These are phyloP conservation scores for Pythium dissotocum DNA, from an alignment of 352 stramenopile species.

Conservation along the genomic window DNA sequence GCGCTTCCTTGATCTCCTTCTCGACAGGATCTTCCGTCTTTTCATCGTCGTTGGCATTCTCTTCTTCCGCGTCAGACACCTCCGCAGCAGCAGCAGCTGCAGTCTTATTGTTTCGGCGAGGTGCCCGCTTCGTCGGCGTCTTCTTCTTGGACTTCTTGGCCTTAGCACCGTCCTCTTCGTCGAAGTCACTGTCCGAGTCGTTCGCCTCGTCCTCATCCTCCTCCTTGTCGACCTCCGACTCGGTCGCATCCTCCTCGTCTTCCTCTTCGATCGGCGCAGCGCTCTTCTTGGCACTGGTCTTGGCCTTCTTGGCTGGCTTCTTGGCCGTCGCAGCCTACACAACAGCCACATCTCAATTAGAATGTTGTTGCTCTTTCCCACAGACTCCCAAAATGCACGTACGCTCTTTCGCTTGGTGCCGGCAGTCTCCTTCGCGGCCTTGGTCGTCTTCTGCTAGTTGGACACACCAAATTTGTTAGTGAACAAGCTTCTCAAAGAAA, in stretches of 20 bases:
- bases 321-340: constrained; percentile 15
- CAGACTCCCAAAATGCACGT: not conserved
- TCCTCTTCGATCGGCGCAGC: constrained; percentile 27
- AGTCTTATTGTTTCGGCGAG: constrained; percentile 18
- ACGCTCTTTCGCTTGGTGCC: constrained; percentile 33
- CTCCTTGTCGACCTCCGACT: constrained; percentile 55
- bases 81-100: constrained; percentile 30
- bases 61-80: constrained; percentile 8
- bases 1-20: not conserved
- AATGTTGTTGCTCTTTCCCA: not conserved
- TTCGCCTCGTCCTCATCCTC: constrained; percentile 38
- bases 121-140: constrained; percentile 21
- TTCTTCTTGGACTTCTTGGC: constrained; percentile 44
- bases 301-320: constrained; percentile 21
- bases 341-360: not conserved
- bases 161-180: constrained; percentile 40
- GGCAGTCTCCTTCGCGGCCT: constrained; percentile 14
- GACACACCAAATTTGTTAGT: no score
- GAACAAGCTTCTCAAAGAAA: no score
- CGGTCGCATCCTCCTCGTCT: constrained; percentile 44
- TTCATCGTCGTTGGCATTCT: constrained; percentile 28
- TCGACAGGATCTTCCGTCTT: constrained; percentile 8
- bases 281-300: constrained; percentile 22
- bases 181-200: constrained; percentile 71
- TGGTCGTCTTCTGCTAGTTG: not conserved